Conservation (phyloP, 768 basidiomycete species). For the Rhodotorula babjevae region DNA sequence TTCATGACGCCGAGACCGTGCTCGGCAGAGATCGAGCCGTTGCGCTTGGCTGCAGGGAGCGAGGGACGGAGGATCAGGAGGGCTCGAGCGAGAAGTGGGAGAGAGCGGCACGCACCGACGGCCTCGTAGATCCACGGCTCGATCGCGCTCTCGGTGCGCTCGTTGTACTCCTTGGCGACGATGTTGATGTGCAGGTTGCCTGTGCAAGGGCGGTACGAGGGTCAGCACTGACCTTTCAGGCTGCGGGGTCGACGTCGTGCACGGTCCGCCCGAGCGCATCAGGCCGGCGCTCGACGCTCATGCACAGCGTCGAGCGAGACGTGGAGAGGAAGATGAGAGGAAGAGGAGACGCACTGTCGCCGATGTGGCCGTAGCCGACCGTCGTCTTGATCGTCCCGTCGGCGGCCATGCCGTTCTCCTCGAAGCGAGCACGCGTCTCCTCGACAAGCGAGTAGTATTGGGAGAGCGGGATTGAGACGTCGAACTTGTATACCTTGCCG, state of each 20-base stretch:
- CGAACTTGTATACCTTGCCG: conserved; percentile 92
- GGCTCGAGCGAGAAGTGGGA: neutral
- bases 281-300: no score
- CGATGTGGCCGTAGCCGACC: conserved; percentile 92
- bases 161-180: conserved; percentile 71
- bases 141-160: conserved; percentile 76
- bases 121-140: conserved; percentile 90
- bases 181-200: conserved; percentile 93
- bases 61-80: neutral
- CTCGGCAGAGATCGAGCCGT: conserved; percentile 92
- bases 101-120: conserved; percentile 54
- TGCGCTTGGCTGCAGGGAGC: conserved; percentile 49
- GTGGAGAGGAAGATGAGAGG: neutral
- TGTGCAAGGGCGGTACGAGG: neutral
- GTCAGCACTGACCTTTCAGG: no score
- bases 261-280: no score
- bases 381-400: conserved; percentile 64
- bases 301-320: neutral
- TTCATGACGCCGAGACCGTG: conserved; percentile 98
- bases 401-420: conserved; percentile 49
- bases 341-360: conserved; percentile 65
- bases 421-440: conserved; percentile 65
- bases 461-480: conserved; percentile 72
- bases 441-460: conserved; percentile 86
- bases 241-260: no score